A percentile compares a stretch with the other conserved stretches of the same genome.
Evolutionary conservation across 2,329 filamentous ascomycete genomes (phyloP).

Genomic region (Stemphylium vesicarium): DNA sequence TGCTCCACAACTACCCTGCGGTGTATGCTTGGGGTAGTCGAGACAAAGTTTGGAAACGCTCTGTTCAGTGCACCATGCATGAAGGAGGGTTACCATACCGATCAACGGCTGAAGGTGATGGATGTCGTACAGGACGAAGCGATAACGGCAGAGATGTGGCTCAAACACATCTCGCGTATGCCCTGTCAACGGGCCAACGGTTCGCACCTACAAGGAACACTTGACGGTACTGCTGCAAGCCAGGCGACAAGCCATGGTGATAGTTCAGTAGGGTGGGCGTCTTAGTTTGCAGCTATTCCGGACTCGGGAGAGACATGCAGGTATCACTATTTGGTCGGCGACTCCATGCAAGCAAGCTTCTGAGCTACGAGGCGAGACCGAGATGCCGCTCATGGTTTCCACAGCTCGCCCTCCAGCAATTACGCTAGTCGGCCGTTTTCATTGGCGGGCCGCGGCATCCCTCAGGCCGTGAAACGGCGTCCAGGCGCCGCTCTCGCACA

Average conservation of each 20-base stretch:
- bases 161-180: conserved; percentile 3
- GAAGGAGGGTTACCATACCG: conserved; percentile 6
- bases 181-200: conserved; percentile 3
- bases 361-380: neutral
- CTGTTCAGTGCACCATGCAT: conserved; percentile 1
- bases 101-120: conserved; percentile 1
- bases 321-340: conserved; percentile 1
- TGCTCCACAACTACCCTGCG: neutral
- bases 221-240: neutral
- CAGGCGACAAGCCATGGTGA: conserved; percentile 1
- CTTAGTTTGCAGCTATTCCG: neutral
- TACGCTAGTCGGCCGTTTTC: conserved; percentile 1
- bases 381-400: neutral
- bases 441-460: conserved; percentile 4
- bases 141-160: neutral
- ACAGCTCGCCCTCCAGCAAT: neutral
- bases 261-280: neutral
- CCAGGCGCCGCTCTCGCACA: conserved; percentile 1
- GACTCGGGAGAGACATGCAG: neutral
- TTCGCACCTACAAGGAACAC: conserved; percentile 2
- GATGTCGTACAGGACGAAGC: conserved; percentile 9
- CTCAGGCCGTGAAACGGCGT: conserved; percentile 7
- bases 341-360: neutral
- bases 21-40: conserved; percentile 2
- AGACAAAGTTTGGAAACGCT: conserved; percentile 4